Conservation (phyloP, 1,284 basidiomycete species). For the Ustilago esculenta region DNA sequence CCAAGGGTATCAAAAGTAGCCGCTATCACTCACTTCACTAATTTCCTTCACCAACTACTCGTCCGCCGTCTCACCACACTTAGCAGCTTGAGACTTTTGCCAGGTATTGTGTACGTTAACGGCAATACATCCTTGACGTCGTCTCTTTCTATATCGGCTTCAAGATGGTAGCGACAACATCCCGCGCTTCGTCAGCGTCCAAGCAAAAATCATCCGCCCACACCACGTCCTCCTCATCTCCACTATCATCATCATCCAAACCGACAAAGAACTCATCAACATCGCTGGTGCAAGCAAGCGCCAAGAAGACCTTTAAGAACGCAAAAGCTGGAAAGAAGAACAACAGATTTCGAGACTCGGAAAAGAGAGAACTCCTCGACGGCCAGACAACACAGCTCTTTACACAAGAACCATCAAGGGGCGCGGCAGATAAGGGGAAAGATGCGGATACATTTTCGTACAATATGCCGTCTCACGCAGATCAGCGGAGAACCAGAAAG, state of each 20-base stretch:
- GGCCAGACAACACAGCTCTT: conserved; percentile 17
- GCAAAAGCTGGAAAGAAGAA: not conserved
- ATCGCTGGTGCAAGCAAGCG: conserved; percentile 15
- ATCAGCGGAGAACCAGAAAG: conserved; percentile 14
- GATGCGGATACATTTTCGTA: conserved; percentile 35
- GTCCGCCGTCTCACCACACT: too few species aligned
- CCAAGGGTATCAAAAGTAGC: conserved; percentile 9
- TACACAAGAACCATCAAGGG: not conserved
- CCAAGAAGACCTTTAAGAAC: conserved; percentile 14
- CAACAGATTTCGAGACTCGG: conserved; percentile 32
- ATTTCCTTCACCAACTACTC: too few species aligned
- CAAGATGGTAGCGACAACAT: too few species aligned
- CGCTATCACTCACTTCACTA: not conserved
- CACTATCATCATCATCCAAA: conserved; percentile 4
- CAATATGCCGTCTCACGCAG: conserved; percentile 2
- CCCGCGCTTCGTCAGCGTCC: not conserved
- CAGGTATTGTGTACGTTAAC: too few species aligned
- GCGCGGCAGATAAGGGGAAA: not conserved
- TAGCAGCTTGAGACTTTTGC: too few species aligned
- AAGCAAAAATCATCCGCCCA: conserved; percentile 10
- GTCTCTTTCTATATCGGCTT: too few species aligned
- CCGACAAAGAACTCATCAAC: not conserved
- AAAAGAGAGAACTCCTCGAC: conserved; percentile 20
- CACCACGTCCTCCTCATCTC: conserved; percentile 8
- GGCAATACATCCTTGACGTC: too few species aligned